Evolutionary conservation across 164 flowering plant genomes (phyloP), one percentile per base, ranked within the genome.

Genomic region (Aristolochia contorta): DNA sequence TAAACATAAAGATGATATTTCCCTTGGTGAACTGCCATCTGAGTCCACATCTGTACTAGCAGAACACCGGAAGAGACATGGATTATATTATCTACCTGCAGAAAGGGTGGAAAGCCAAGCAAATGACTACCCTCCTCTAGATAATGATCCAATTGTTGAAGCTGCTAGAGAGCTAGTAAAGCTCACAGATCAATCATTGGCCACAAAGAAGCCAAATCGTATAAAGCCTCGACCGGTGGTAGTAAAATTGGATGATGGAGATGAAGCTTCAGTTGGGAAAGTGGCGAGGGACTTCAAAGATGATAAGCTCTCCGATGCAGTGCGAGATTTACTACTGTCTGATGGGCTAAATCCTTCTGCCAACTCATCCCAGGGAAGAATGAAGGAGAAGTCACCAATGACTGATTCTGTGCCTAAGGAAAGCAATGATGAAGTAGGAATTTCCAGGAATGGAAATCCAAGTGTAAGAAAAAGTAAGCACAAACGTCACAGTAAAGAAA

Each of bases 201-300:
- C 49, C 32, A 55, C 69, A 19, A 84, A 80, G 77, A 90, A 81
- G 78, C 45, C 76, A 49, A 78, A 61, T 64, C 80, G 72, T 47
- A 63, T 72, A 23, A 90, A 84, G 69, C 81, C 95, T 47, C 79
- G 99, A 63, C 99, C 99, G 8, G 80, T 84, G 65, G 99, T 93
- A 45, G 89, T 91, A 56, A 91, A 78, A 68, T 67, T 93, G 71
- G 93, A 90, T 62, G 87, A 81, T 46, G 86, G 80, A 47, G 83
- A 79, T 63, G 80, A 59, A 60, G 62, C 27, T 22, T 58, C 65
- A 54, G 56, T 65, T 52, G 61, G 67, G 64, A 76, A 67, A 59
- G 54, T 63, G 12, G 7, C 46, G 57, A 68, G 63, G 54, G 78
- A 72, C 32, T 23, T 52, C 7, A 76, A 72, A 62, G 81, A 77